Conservation (phyloP, 2,329 filamentous ascomycete species). For the Emericellopsis cladophorae region DNA sequence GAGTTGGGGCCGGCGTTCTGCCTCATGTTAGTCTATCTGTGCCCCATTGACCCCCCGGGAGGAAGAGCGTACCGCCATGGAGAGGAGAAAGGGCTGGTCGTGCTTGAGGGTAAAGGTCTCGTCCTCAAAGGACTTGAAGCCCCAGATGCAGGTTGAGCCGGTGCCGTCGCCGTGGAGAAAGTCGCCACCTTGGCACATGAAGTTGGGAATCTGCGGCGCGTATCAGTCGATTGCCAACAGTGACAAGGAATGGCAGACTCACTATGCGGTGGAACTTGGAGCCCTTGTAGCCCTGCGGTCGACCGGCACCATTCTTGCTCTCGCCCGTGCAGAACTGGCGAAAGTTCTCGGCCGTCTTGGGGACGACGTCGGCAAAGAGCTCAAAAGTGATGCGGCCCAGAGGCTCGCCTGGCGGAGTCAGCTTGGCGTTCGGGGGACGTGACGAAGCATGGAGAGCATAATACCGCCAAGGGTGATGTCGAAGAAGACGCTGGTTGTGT, state of each 20-base stretch:
- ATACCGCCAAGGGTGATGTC: constrained; percentile 68
- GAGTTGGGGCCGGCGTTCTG: constrained; percentile 85
- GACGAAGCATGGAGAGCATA: background rate
- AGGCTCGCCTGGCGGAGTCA: constrained; percentile 51
- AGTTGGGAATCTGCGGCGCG: constrained; percentile 63
- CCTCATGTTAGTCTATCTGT: constrained; percentile 1
- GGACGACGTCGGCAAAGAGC: constrained; percentile 73
- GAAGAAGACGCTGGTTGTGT: constrained; percentile 49
- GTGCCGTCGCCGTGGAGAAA: constrained; percentile 90
- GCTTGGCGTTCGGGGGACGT: background rate
- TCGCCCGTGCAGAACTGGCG: constrained; percentile 95
- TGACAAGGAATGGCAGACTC: constrained; percentile 22
- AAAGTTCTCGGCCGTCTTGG: constrained; percentile 91
- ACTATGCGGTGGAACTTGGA: constrained; percentile 91
- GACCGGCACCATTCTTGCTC: constrained; percentile 62
- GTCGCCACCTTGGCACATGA: constrained; percentile 97
- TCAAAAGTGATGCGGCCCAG: constrained; percentile 83
- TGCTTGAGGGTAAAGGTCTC: constrained; percentile 82
- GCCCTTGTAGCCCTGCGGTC: constrained; percentile 87
- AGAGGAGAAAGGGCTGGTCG: constrained; percentile 66
- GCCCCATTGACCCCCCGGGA: background rate
- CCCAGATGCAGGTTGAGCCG: constrained; percentile 80
- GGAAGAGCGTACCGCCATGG: constrained; percentile 62
- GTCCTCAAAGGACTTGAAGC: constrained; percentile 71
- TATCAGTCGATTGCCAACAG: background rate